These are phyloP conservation scores for Tuber magnatum DNA, from an alignment of 495 filamentous ascomycete genomes.

Conservation along the genomic window DNA sequence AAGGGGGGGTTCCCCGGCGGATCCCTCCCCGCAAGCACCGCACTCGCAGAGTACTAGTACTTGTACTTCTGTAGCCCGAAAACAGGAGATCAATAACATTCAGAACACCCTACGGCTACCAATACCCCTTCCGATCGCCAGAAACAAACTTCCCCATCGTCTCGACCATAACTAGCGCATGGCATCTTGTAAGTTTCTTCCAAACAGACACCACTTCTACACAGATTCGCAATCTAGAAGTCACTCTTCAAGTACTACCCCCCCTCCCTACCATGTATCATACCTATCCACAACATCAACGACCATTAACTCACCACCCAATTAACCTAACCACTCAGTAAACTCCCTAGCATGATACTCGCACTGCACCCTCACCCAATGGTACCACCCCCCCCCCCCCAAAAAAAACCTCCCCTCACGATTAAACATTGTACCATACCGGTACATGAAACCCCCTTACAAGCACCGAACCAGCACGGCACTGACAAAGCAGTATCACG, in stretches of 20 bases:
- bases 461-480: not conserved
- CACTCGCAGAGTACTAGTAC: not conserved
- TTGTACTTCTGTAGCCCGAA: too few relatives aligned
- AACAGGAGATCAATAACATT: not conserved
- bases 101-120: not conserved
- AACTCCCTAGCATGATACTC: not conserved
- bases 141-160: not conserved
- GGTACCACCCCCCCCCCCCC: too few relatives aligned
- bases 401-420: not conserved
- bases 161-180: too few relatives aligned
- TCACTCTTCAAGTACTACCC: too few relatives aligned
- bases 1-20: not conserved
- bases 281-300: not conserved
- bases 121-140: not conserved
- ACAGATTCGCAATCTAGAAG: too few relatives aligned
- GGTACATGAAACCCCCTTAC: not conserved
- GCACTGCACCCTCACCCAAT: not conserved
- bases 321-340: not conserved
- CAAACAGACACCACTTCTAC: not conserved
- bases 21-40: not conserved
- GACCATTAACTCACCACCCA: not conserved
- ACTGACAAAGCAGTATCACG: not conserved
- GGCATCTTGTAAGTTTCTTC: too few relatives aligned
- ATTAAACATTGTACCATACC: not conserved
- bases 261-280: not conserved